Evolutionary conservation across 345 rosid genomes (phyloP), one percentile per base, ranked within the genome.

Genomic region (Ricinus communis): DNA sequence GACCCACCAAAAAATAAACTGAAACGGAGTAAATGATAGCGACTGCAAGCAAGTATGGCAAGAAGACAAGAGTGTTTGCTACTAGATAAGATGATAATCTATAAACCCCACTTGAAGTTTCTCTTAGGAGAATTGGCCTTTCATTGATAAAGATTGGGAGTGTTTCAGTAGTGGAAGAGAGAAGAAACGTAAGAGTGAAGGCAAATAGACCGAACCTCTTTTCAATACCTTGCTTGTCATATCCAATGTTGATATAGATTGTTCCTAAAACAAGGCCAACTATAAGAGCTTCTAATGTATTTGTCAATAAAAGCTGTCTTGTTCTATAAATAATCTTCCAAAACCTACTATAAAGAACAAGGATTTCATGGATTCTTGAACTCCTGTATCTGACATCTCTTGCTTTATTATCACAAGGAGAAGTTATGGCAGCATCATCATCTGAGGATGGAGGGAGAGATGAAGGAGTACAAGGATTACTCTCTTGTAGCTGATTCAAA

Each of bases 191-290:
- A 73, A 93, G 96, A 5, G 96, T 91, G 82, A 93, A 93, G 19
- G 98, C 98, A 57, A 93, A 91, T 24, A 93, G 83, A 47, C 98
- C 98, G 40, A 83, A 91, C 74, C 98, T 82, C 62, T 94, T 91
- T 50, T 86, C 85, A 41, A 91, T 90, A 2, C 96, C 98, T 79
- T 80, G 83, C 74, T 86, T 88, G 69, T 81, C 81, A 25, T 69
- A 82, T 50, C 97, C 97, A 3, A 91, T 84, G 73, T 93, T 86
- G 71, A 90, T 84, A 83, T 88, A 93, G 70, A 91, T 93, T 1
- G 95, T 94, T 13, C 96, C 98, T 41, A 94, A 72, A 53, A 94
- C 97, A 25, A 94, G 74, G n/a, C 98, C 98, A n/a, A 94, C 98
- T 19, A 91, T 61, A 25, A 94, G 87, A 0, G 96, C 93, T 68